Conservation (phyloP, 2,329 filamentous ascomycete genomes). For the Nothophaeocryptopus gaeumannii region DNA sequence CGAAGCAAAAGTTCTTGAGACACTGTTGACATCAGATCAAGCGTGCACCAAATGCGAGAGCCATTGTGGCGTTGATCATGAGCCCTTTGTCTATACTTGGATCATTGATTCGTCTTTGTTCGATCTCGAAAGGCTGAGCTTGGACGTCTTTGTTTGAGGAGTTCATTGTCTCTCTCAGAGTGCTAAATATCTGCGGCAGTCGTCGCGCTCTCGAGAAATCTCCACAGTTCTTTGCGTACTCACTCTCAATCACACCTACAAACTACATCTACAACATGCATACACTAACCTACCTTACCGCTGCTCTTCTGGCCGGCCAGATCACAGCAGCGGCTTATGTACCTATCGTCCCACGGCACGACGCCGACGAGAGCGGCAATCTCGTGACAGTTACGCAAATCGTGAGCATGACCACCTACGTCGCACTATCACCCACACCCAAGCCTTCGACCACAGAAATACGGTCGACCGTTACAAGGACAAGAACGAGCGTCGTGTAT, state of each 20-base stretch:
- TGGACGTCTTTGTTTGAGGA: not conserved
- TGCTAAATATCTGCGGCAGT: not conserved
- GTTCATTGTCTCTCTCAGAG: not conserved
- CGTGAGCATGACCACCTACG: slow-evolving; percentile 3
- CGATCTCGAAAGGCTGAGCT: not conserved
- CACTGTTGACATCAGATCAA: no score
- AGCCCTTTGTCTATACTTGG: not conserved
- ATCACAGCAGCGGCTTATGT: slow-evolving; percentile 5
- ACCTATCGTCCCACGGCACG: not conserved
- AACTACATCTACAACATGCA: slow-evolving; percentile 3
- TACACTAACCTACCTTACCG: not conserved
- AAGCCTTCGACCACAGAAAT: not conserved
- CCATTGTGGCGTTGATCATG: not conserved
- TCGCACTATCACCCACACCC: not conserved
- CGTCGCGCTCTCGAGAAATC: not conserved
- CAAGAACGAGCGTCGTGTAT: not conserved
- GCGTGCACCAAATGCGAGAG: not conserved
- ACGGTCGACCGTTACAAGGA: not conserved
- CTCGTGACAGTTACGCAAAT: slow-evolving; percentile 2
- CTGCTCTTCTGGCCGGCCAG: slow-evolving; percentile 15
- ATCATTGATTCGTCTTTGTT: slow-evolving; percentile 2
- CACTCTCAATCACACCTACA: not conserved
- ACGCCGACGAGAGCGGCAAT: not conserved
- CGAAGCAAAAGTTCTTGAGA: no score
- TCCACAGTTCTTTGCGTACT: not conserved